A percentile compares a stretch with the other conserved stretches of the same genome.
phyloP scores from a whole-genome alignment of 2,329 filamentous ascomycete genomes.

The Shiraia bambusicola region DNA sequence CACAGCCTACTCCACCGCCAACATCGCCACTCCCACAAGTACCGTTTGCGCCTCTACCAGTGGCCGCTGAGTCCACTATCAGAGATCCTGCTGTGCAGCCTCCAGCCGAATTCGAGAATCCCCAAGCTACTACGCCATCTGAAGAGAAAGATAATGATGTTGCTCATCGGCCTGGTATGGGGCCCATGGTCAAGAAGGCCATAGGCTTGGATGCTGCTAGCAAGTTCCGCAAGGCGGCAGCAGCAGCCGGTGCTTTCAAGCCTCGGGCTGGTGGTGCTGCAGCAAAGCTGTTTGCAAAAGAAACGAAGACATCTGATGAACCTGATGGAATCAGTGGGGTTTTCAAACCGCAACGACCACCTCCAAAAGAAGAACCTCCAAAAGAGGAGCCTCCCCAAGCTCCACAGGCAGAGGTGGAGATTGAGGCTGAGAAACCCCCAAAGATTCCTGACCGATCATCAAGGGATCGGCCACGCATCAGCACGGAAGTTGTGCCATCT shows the following conservation, averaged over 20 bases:
- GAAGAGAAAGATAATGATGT: constrained; percentile 56
- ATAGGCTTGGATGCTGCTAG: constrained; percentile 74
- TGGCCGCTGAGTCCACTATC: constrained; percentile 44
- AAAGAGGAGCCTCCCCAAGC: constrained; percentile 14
- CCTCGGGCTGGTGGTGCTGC: constrained; percentile 84
- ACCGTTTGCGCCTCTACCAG: constrained; percentile 12
- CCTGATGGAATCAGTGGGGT: constrained; percentile 90
- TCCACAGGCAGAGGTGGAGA: constrained; percentile 14
- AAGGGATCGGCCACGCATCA: constrained; percentile 31
- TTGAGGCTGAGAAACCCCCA: constrained; percentile 27
- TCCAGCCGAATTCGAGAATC: constrained; percentile 8
- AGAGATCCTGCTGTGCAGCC: constrained; percentile 11
- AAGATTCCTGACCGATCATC: constrained; percentile 30
- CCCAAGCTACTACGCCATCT: constrained; percentile 45
- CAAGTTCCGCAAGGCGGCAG: constrained; percentile 77
- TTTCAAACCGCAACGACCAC: constrained; percentile 65
- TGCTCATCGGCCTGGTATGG: constrained; percentile 70
- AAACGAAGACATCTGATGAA: constrained; percentile 62
- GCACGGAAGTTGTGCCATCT: constrained; percentile 37
- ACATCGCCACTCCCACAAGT: constrained; percentile 31
- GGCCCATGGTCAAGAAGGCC: constrained; percentile 87
- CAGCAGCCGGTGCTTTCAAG: constrained; percentile 70
- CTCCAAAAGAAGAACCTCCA: constrained; percentile 30
- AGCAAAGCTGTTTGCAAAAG: constrained; percentile 67
- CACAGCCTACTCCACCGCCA: constrained; percentile 25